phyloP scores from a whole-genome alignment of 768 basidiomycete genomes.

The Lepiota venenata region DNA sequence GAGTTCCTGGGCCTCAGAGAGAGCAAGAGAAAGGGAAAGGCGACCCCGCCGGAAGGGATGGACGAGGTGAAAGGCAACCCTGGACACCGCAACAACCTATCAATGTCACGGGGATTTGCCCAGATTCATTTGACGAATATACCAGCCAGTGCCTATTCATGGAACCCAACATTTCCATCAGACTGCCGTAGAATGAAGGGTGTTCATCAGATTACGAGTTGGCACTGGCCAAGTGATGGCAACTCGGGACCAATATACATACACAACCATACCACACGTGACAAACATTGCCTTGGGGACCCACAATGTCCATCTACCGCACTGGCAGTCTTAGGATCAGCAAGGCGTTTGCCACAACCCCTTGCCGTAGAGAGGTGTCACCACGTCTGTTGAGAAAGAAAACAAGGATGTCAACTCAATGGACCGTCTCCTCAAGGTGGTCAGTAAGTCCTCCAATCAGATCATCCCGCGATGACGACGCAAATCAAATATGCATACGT shows the following conservation, averaged over 20 bases:
- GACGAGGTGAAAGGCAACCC: background rate
- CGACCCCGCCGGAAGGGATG: background rate
- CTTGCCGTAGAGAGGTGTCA: constrained; percentile 1
- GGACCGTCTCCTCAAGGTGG: constrained; percentile 50
- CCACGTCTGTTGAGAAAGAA: constrained; percentile 41
- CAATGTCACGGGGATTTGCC: background rate
- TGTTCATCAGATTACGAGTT: too few species aligned
- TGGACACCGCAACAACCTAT: background rate
- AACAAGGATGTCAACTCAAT: constrained; percentile 56
- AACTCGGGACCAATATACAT: too few species aligned
- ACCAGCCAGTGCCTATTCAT: too few species aligned
- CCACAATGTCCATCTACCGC: background rate
- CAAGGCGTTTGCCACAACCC: background rate
- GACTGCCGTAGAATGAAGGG: too few species aligned
- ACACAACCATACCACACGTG: too few species aligned
- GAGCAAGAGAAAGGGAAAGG: constrained; percentile 12
- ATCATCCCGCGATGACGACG: background rate
- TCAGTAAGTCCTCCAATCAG: constrained; percentile 43
- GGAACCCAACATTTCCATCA: too few species aligned
- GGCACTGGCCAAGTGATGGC: too few species aligned
- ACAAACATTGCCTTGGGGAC: background rate
- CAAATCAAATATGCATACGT: background rate
- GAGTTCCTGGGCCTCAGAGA: constrained; percentile 12
- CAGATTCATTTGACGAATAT: too few species aligned
- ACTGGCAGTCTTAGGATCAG: background rate